A percentile compares a stretch with the other conserved stretches of the same genome.
These are phyloP conservation scores for Oenanthe javanica DNA, from an alignment of 140 eudicot species.

Conservation along the genomic window DNA sequence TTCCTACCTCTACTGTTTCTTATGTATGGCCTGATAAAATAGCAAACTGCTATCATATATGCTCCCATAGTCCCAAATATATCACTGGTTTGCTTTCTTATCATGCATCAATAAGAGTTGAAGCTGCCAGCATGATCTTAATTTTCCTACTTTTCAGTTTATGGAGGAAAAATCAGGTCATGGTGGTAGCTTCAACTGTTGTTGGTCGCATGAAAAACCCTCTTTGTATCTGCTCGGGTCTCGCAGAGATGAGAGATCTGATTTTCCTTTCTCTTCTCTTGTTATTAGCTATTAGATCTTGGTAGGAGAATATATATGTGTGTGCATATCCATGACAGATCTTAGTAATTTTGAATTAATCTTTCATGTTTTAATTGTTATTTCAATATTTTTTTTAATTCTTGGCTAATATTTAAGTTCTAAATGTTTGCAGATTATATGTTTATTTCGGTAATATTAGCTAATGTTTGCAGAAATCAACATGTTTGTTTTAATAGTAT, in stretches of 20 bases:
- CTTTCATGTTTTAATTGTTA: background rate
- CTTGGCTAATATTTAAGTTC: background rate
- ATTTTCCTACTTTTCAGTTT: background rate
- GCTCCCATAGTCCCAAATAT: too few species aligned
- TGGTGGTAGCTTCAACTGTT: conserved; percentile 54
- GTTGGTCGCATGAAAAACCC: background rate
- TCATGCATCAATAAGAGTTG: conserved; percentile 32
- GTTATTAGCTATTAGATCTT: background rate
- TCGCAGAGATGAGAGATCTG: too few species aligned
- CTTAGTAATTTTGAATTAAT: background rate
- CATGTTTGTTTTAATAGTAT: background rate
- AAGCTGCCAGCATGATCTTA: conserved; percentile 98
- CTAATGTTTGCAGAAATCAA: too few species aligned
- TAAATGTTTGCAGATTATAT: background rate
- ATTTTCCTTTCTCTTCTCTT: background rate
- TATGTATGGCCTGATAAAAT: too few species aligned
- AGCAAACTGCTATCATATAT: too few species aligned
- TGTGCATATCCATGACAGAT: background rate
- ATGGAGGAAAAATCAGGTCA: conserved; percentile 38
- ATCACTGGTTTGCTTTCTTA: background rate
- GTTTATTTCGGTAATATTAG: background rate
- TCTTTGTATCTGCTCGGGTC: too few species aligned
- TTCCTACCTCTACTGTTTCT: background rate
- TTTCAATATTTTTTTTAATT: too few species aligned
- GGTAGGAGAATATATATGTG: too few species aligned